Conservation (phyloP, 331 rosid genomes). For the Quercus phellos region DNA sequence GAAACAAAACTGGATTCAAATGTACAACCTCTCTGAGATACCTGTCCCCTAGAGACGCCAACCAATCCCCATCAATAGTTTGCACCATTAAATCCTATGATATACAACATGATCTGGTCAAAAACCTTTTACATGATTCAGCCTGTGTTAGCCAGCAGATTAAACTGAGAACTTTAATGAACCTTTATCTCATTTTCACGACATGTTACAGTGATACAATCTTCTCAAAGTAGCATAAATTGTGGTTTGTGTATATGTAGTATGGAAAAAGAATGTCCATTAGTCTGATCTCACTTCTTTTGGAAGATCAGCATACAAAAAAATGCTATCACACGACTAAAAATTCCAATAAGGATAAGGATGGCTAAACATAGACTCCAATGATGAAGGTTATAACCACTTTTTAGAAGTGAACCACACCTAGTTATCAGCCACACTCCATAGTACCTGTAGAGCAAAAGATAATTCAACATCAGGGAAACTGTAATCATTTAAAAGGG, state of each 20-base stretch:
- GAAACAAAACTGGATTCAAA: too few species aligned
- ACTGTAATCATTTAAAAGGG: not conserved
- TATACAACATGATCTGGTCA: not conserved
- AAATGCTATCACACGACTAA: conserved; percentile 56
- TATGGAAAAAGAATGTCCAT: not conserved
- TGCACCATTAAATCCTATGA: not conserved
- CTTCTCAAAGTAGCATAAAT: not conserved
- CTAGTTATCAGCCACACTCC: conserved; percentile 96
- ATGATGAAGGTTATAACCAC: conserved; percentile 70
- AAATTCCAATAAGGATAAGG: conserved; percentile 52
- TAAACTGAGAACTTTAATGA: not conserved
- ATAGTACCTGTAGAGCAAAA: conserved; percentile 50
- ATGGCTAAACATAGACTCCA: conserved; percentile 67
- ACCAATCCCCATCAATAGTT: not conserved
- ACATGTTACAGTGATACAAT: not conserved
- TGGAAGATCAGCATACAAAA: conserved; percentile 61
- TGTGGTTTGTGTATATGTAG: not conserved
- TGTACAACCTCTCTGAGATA: too few species aligned
- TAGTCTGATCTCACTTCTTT: conserved; percentile 44
- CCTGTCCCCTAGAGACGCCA: too few species aligned
- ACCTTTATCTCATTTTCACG: not conserved
- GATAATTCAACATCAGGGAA: not conserved
- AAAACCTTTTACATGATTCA: not conserved
- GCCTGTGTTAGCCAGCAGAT: not conserved
- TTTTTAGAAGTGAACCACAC: conserved; percentile 60